These are phyloP conservation scores for Carex scoparia DNA, from an alignment of 176 grass and related monocot species.

Conservation along the genomic window DNA sequence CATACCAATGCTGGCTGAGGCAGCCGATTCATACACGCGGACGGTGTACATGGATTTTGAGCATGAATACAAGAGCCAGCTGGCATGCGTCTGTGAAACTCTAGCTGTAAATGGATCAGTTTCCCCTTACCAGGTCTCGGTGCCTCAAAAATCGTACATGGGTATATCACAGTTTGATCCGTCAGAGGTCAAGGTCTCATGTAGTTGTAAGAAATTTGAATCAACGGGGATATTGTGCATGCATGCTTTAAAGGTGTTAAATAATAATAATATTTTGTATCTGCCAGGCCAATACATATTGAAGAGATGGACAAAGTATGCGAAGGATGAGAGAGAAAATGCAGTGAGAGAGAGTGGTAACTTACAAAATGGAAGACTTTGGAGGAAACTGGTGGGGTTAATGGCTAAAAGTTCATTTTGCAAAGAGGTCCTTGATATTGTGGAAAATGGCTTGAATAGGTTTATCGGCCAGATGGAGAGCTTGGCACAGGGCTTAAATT, in stretches of 20 bases:
- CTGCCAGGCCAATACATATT: conserved; percentile 28
- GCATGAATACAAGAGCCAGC: conserved; percentile 46
- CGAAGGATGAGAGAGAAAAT: conserved; percentile 28
- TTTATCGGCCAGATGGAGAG: conserved; percentile 41
- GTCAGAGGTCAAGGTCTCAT: conserved; percentile 23
- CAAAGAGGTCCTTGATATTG: conserved; percentile 34
- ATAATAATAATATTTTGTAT: conserved; percentile 51
- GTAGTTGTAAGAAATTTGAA: conserved; percentile 52
- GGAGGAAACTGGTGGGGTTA: conserved; percentile 31
- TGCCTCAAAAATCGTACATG: conserved; percentile 37
- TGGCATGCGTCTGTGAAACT: conserved; percentile 41
- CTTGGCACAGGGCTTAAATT: conserved; percentile 23
- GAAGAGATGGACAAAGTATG: conserved; percentile 38
- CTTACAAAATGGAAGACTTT: conserved; percentile 19
- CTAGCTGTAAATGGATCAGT: conserved; percentile 21
- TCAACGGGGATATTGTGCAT: conserved; percentile 42
- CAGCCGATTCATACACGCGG: conserved; percentile 36
- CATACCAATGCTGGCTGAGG: conserved; percentile 42
- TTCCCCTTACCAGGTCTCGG: conserved; percentile 30
- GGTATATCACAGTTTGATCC: conserved; percentile 31
- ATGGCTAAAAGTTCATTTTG: conserved; percentile 29
- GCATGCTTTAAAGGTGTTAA: conserved; percentile 50
- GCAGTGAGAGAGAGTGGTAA: conserved; percentile 14
- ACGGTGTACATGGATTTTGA: conserved; percentile 38
- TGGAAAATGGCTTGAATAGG: conserved; percentile 35